Evolutionary conservation across 495 filamentous ascomycete genomes (phyloP), one percentile per base, ranked within the genome.

Genomic region (Aspergillus taichungensis): DNA sequence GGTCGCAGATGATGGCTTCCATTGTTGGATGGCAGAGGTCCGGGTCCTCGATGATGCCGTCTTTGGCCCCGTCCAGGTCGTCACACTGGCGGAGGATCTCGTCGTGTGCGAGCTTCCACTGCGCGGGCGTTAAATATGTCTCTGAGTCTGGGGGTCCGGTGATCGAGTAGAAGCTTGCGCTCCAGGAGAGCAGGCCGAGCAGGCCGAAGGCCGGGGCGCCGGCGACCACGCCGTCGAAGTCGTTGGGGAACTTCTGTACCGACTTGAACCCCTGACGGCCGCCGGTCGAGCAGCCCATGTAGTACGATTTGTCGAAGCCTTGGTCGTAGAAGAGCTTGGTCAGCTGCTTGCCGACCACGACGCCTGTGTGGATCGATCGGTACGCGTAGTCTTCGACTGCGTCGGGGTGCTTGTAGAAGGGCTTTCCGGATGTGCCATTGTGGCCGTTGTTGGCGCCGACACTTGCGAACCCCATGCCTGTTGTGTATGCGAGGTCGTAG

Each of bases 1-100:
- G 40, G 0, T 52, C 50, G 57, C 83, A 85, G 7, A 75, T 71
- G 18, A 87, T 51, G 0, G 60, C 60, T 37, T 73, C 65, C 10
- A 76, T 61, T 34, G 72, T 53, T 10, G 82, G 76, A 27, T 70
- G 59, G 63, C 83, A 88, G 11, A 71, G 60, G 33, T 69, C 63
- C 0, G 83, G 78, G 38, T 74, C 63, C 50, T 78, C 79, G 49
- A 88, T 78, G 53, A 87, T 80, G 28, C 72, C 76, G 51, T 87
- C 84, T 6, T 65, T 57, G 0, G 77, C 64, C 1, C 83, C 83
- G 55, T 87, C 84, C 13, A 77, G 60, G 5, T 42, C 50, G 52
- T 88, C 83, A 46, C 84, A 88, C 51, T 87, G 82, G 0, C 69
- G 68, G 8, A 84, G 30, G 18, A 85, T 70, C 49, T 83, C 80